Conservation (phyloP, 1,284 basidiomycete genomes). For the Pseudozyma sp. region DNA sequence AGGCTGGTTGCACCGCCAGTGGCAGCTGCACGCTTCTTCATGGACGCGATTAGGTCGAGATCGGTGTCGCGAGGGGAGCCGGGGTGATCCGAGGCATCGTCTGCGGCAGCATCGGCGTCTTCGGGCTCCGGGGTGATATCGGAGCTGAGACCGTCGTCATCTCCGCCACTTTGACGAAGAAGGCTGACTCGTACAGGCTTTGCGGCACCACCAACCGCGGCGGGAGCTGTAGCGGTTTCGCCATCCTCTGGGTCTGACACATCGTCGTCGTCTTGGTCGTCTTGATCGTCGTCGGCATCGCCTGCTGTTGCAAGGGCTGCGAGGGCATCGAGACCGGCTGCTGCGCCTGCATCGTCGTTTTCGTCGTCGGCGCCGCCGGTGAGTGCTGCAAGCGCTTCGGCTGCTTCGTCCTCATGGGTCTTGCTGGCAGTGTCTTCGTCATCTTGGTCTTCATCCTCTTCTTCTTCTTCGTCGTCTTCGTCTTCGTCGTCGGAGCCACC, state of each 20-base stretch:
- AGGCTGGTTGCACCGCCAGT: conserved; percentile 61
- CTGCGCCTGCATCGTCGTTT: conserved; percentile 23
- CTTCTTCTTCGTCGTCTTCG: conserved; percentile 45
- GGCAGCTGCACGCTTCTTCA: conserved; percentile 61
- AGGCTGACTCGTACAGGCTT: conserved; percentile 34
- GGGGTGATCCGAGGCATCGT: conserved; percentile 35
- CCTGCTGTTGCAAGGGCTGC: conserved; percentile 55
- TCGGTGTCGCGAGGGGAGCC: conserved; percentile 39
- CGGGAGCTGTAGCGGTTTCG: conserved; percentile 5
- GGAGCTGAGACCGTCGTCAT: conserved; percentile 46
- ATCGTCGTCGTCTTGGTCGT: conserved; percentile 43
- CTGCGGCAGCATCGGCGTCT: conserved; percentile 28
- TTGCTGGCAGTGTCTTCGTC: conserved; percentile 31
- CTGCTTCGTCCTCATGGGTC: conserved; percentile 57
- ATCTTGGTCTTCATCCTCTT: conserved; percentile 29
- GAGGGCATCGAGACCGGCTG: conserved; percentile 57
- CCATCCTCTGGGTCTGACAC: conserved; percentile 31
- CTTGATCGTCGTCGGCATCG: conserved; percentile 20
- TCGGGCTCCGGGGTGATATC: conserved; percentile 53
- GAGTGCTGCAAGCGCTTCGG: conserved; percentile 55
- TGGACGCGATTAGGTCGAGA: conserved; percentile 51
- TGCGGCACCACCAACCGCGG: conserved; percentile 6
- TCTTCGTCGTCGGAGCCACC: conserved; percentile 49
- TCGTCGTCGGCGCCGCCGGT: conserved; percentile 40
- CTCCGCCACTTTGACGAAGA: conserved; percentile 26